phyloP scores from a whole-genome alignment of 2,329 filamentous ascomycete species.

The Ophiostoma sp. region DNA sequence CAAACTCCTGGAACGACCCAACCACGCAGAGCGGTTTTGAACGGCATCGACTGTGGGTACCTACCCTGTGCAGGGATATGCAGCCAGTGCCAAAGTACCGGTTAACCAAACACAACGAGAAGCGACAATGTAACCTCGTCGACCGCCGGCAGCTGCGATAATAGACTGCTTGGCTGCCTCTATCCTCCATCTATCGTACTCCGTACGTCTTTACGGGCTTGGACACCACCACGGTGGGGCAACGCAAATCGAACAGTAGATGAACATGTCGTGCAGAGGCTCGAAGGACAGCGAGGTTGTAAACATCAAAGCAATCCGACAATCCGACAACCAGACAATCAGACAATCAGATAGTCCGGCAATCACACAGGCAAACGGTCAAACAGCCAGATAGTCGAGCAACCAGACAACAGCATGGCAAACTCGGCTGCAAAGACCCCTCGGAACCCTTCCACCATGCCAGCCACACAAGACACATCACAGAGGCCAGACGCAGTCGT shows the following conservation, averaged over 20 bases:
- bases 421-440: background rate
- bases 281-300: too few species aligned
- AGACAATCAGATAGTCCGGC: background rate
- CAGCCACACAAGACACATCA: slow-evolving; percentile 1
- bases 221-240: too few species aligned
- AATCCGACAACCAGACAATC: background rate
- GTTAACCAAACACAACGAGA: slow-evolving; percentile 5
- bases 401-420: background rate
- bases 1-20: too few species aligned
- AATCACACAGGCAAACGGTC: background rate
- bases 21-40: background rate
- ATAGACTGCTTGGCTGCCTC: slow-evolving; percentile 9
- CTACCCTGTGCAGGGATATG: slow-evolving; percentile 7
- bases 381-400: background rate
- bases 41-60: slow-evolving; percentile 9
- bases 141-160: background rate
- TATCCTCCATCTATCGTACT: too few species aligned
- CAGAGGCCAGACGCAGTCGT: background rate
- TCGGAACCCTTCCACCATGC: background rate
- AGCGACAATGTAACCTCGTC: slow-evolving; percentile 17
- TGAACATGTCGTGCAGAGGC: too few species aligned
- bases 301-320: background rate
- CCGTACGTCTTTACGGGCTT: too few species aligned
- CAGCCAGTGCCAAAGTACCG: slow-evolving; percentile 16
- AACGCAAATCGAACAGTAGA: too few species aligned